Evolutionary conservation across 1,284 basidiomycete species (phyloP).

Genomic region (Cryptococcus sp.): DNA sequence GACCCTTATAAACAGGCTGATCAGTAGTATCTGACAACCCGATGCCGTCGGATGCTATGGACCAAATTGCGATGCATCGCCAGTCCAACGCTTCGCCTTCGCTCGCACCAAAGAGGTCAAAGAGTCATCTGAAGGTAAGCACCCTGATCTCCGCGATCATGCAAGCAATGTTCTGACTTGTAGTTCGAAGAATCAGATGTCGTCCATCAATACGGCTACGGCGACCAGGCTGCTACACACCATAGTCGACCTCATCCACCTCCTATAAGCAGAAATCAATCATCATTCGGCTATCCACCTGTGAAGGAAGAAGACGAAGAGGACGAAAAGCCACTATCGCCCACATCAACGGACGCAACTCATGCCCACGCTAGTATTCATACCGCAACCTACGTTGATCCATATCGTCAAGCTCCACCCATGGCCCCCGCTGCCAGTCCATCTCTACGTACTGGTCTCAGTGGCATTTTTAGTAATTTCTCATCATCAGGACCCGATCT

Average conservation of each 20-base stretch:
- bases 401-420: background rate
- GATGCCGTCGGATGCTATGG: slow-evolving; percentile 40
- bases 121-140: slow-evolving; percentile 34
- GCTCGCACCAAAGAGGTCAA: slow-evolving; percentile 16
- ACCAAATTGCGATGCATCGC: slow-evolving; percentile 34
- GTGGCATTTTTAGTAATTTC: slow-evolving; percentile 16
- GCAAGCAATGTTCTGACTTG: too few species aligned
- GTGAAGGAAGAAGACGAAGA: slow-evolving; percentile 7
- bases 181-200: slow-evolving; percentile 45
- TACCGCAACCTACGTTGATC: background rate
- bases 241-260: slow-evolving; percentile 26
- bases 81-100: slow-evolving; percentile 10
- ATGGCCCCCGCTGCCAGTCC: background rate
- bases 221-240: slow-evolving; percentile 21
- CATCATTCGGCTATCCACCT: slow-evolving; percentile 7
- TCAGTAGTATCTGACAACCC: slow-evolving; percentile 42
- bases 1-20: background rate
- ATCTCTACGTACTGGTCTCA: background rate
- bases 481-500: slow-evolving; percentile 16
- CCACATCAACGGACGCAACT: background rate
- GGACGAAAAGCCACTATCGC: background rate
- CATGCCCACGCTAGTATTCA: background rate
- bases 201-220: slow-evolving; percentile 46
- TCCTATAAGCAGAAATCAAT: background rate
- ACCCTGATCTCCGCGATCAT: too few species aligned